Evolutionary conservation across 257 asterid genomes (phyloP).

Genomic region (Forsythia suspensa): DNA sequence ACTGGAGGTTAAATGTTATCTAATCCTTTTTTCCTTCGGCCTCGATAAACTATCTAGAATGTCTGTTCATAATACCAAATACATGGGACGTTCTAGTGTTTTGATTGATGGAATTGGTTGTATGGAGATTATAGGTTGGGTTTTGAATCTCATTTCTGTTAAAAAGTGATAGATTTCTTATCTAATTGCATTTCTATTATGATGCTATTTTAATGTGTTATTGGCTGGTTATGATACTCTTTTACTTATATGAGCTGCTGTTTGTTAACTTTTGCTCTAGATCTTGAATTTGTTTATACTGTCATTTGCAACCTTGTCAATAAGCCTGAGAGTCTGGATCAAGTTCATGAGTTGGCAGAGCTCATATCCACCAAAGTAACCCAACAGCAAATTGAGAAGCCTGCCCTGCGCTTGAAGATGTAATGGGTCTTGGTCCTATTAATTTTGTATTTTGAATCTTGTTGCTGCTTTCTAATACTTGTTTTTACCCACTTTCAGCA

Average conservation of each 20-base stretch:
- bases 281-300: conserved; percentile 82
- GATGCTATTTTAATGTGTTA: background rate
- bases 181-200: background rate
- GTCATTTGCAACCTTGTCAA: conserved; percentile 87
- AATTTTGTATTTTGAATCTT: conserved; percentile 2
- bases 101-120: too few species aligned
- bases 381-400: conserved; percentile 76
- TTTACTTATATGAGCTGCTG: conserved; percentile 4
- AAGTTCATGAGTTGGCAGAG: conserved; percentile 77
- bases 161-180: too few species aligned
- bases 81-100: background rate
- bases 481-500: conserved; percentile 36
- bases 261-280: conserved; percentile 37
- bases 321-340: conserved; percentile 70
- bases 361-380: conserved; percentile 69
- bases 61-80: background rate
- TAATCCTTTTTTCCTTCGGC: background rate
- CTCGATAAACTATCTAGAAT: background rate
- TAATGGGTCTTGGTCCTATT: conserved; percentile 25
- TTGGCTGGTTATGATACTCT: conserved; percentile 1
- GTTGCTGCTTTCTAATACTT: conserved; percentile 23
- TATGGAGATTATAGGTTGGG: too few species aligned
- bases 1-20: background rate
- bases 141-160: too few species aligned
- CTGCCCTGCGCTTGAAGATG: conserved; percentile 84